phyloP scores from a whole-genome alignment of 2,329 filamentous ascomycete genomes.

The Herpotrichia juniperi region DNA sequence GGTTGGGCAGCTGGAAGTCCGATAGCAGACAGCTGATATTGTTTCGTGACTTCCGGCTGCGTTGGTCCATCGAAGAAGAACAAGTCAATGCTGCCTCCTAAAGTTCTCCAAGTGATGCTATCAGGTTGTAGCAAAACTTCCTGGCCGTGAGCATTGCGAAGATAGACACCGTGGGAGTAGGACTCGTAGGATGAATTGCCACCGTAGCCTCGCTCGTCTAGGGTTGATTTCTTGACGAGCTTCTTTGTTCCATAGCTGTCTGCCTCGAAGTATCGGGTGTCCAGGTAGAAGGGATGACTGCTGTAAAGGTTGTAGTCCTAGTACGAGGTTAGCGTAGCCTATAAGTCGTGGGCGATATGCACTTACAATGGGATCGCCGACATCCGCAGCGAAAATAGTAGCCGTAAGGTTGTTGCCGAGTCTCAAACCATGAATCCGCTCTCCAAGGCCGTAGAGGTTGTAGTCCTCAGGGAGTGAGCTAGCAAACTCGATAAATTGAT shows the following conservation, averaged over 20 bases:
- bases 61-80: slow-evolving; percentile 80
- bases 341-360: too few relatives aligned
- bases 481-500: slow-evolving; percentile 78
- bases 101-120: slow-evolving; percentile 73
- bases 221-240: slow-evolving; percentile 61
- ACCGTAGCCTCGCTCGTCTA: slow-evolving; percentile 31
- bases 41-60: slow-evolving; percentile 69
- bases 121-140: slow-evolving; percentile 70
- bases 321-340: too few relatives aligned
- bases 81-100: slow-evolving; percentile 79
- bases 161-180: slow-evolving; percentile 77
- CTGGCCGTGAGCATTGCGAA: slow-evolving; percentile 77
- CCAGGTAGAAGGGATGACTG: slow-evolving; percentile 77
- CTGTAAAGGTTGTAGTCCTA: slow-evolving; percentile 75
- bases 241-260: slow-evolving; percentile 55
- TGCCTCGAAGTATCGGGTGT: slow-evolving; percentile 75
- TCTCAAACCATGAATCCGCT: slow-evolving; percentile 72
- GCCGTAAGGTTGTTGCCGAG: slow-evolving; percentile 76
- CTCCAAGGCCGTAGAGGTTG: slow-evolving; percentile 77
- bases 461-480: slow-evolving; percentile 71
- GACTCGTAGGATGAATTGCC: slow-evolving; percentile 64
- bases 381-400: slow-evolving; percentile 72
- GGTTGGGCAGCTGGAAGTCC: slow-evolving; percentile 77
- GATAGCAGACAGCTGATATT: slow-evolving; percentile 71
- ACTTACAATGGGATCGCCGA: slow-evolving; percentile 61